Evolutionary conservation across 75 land plant species (phyloP).

Genomic region (Gnetum montanum): DNA sequence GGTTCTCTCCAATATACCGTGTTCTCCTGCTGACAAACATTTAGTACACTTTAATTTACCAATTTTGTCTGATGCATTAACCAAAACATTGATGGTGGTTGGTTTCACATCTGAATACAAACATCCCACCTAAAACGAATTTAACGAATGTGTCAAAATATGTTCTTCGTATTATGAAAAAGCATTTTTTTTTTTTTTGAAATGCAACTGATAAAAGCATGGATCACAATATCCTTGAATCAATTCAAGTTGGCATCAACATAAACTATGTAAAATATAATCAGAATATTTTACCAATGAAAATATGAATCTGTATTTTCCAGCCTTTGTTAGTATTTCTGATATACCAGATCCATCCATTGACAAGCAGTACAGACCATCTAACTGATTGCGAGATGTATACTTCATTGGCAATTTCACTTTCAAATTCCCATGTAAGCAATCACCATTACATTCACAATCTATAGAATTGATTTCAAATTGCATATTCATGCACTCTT

Average conservation of each 20-base stretch:
- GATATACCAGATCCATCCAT: constrained; percentile 14
- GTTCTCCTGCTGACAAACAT: not conserved
- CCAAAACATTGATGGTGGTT: too few relatives aligned
- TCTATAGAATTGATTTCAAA: constrained; percentile 20
- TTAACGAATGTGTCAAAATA: not conserved
- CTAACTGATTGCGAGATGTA: constrained; percentile 17
- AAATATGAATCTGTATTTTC: constrained; percentile 39
- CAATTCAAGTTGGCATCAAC: too few relatives aligned
- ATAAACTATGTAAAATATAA: not conserved
- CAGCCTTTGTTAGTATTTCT: constrained; percentile 23
- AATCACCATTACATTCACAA: not conserved
- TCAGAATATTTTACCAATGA: constrained; percentile 33
- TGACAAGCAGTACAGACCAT: constrained; percentile 45
- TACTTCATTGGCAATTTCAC: constrained; percentile 9
- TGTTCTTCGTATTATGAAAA: too few relatives aligned
- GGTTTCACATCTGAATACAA: not conserved
- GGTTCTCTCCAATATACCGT: not conserved
- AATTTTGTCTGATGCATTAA: not conserved
- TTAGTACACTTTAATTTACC: not conserved
- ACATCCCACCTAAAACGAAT: not conserved
- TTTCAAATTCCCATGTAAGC: too few relatives aligned
- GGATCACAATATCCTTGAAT: too few relatives aligned
- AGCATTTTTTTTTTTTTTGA: too few relatives aligned
- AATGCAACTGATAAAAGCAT: too few relatives aligned
- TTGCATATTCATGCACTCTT: constrained; percentile 29